These are phyloP conservation scores for Garcia nutans DNA, from an alignment of 345 rosid species.

Conservation along the genomic window DNA sequence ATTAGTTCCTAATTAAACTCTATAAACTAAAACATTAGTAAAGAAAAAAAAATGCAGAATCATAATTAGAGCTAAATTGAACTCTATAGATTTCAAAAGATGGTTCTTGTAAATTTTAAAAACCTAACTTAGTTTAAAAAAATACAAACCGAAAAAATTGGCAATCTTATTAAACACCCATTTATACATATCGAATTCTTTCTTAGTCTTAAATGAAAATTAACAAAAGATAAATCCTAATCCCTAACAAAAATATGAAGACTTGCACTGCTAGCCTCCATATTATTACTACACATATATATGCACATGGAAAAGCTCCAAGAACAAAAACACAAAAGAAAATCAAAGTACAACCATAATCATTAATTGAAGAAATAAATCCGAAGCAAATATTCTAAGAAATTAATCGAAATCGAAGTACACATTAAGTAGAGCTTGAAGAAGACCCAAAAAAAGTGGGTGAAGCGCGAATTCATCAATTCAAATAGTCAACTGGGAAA, in stretches of 20 bases:
- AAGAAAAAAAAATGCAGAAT: no score
- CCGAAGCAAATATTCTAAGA: not conserved
- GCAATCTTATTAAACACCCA: not conserved
- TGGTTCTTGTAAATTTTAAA: no score
- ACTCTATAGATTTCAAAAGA: no score
- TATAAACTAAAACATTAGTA: no score
- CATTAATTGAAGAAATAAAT: not conserved
- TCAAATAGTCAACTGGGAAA: not conserved
- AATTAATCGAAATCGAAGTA: not conserved
- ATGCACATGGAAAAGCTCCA: not conserved
- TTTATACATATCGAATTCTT: no score
- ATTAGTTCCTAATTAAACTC: no score
- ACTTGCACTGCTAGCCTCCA: not conserved
- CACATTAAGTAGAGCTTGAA: not conserved
- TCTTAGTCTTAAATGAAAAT: not conserved
- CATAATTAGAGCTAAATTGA: no score
- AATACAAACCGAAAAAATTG: not conserved
- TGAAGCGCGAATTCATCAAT: slow-evolving; percentile 12
- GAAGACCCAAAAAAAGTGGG: not conserved
- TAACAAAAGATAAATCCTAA: not conserved
- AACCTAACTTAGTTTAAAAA: no score
- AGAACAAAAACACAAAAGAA: no score
- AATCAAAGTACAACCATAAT: not conserved
- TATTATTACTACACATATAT: not conserved
- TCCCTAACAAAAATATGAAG: not conserved